Base-by-base conservation (phyloP, 2,329 filamentous ascomycete species). In the Arthrinium puccinioides region DNA sequence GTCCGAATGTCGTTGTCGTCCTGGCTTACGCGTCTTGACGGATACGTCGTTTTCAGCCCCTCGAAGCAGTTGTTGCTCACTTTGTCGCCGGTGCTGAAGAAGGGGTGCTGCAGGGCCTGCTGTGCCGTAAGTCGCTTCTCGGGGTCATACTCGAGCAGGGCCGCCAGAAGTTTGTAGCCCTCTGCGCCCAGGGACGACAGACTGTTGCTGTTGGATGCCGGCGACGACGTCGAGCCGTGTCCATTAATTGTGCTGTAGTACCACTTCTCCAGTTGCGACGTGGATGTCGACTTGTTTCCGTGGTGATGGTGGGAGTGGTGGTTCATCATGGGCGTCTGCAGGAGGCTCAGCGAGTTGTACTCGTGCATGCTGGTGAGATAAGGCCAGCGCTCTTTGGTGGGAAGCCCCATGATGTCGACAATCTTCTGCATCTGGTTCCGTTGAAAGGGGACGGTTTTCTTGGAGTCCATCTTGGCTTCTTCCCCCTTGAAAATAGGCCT, bases 381-480 rank as follows among this genome's bases (percentile, higher is more conserved):
- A 0, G 89, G 87, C 92, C 92, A 98, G 19, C 80, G 77, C 34
- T 94, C 86, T 52, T 90, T 90, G 6, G 77, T 87, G 0, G 92
- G 92, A 47, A 95, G 67, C 21, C 92, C 92, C 68, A 98, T 82
- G 44, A 98, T 88, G 55, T 98, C 92, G 25, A 95, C 87, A 50
- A 98, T 98, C 63, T 95, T 96, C 55, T 92, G 87, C 90, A 98
- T 97, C 64, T 98, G 92, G 53, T 96, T 96, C 11, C 89, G 79
- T 61, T 98, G 92, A 51, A 98, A 98, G 0, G 92, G 92, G 0
- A 97, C 89, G 1, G 86, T 92, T 65, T 97, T 97, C 63, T 98
- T 98, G 51, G 78, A 86, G 61, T 98, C 92, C 84, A 97, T 96
- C 64, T 98, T 98, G 13, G 92, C 92, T 62, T 98, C 92, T 55